Base-by-base conservation (phyloP, 2,329 filamentous ascomycete species). In the Aureobasidium sp. region DNA sequence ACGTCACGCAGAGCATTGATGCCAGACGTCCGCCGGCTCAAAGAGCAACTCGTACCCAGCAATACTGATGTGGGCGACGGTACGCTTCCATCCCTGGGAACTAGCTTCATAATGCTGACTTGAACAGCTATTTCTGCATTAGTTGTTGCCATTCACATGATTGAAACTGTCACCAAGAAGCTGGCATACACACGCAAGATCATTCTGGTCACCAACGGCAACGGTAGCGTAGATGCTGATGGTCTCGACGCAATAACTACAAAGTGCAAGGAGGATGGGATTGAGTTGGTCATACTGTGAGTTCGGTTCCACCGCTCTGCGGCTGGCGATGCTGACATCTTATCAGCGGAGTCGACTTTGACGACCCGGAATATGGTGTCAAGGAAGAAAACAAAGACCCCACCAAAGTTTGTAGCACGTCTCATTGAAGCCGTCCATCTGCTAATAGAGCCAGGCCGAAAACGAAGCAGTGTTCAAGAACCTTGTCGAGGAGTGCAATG, bases 331-430 rank as follows among this genome's bases (percentile, higher is more conserved):
- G 23, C 51, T 61, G 15, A 53, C 25, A n/a, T 15, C 70, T 33
- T 31, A 23, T 45, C 61, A 92, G 88, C 58, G 94, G 94, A 15
- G 84, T 95, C 19, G 94, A 99, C 71, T 97, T 99, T 73, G 91
- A 99, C 70, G 91, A 96, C 71, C 71, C 84, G 1, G 91, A 95
- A 2, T 96, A 87, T 69, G 92, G 92, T 43, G 89, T 90, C 70
- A 95, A 95, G 72, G 93, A 97, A 74, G 91, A 96, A 71, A 83
- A 88, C 65, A 99, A 99, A 71, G 76, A 86, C 19, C 65, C 71
- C 0, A 71, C 73, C 55, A 97, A 97, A 79, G 85, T 87, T 68
- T 42, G 57, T 25, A 4, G 9, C 17, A 25, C 2, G 9, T 55
- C 5, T 3, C 17, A 2, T 23, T 11, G 8, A 10, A 21, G 1